Percentiles rank a stretch among this genome's conserved stretches.
phyloP scores from a whole-genome alignment of 2,329 filamentous ascomycete genomes.

The Biscogniauxia sp. region DNA sequence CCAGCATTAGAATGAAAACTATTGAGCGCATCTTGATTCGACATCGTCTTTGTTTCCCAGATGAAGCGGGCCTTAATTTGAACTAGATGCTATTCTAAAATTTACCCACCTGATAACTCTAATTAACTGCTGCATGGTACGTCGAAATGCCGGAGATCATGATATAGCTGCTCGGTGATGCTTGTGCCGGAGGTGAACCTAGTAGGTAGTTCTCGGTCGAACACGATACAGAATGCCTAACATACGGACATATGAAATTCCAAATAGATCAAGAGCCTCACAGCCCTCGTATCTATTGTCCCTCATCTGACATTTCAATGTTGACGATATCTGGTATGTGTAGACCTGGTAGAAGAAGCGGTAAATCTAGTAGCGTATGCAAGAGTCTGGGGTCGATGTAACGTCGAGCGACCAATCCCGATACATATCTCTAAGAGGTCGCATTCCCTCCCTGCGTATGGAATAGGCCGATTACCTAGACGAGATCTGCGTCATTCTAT shows the following conservation, averaged over 20 bases:
- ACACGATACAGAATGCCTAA: background rate
- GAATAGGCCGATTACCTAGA: background rate
- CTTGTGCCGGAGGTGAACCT: background rate
- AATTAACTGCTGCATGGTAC: too few species aligned
- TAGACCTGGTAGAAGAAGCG: background rate
- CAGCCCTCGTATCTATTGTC: background rate
- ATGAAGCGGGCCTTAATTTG: background rate
- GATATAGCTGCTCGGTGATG: background rate
- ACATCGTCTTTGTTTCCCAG: background rate
- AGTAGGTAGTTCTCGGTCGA: background rate
- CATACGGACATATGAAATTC: background rate
- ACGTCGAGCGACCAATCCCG: background rate
- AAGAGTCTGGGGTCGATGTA: background rate
- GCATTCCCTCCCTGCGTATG: background rate
- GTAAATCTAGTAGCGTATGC: background rate
- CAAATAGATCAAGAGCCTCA: background rate
- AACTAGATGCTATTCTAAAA: background rate
- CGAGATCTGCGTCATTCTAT: background rate
- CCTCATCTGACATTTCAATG: background rate
- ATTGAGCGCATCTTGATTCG: background rate
- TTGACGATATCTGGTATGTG: background rate
- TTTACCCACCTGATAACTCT: background rate
- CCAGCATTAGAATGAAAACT: background rate
- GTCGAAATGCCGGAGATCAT: background rate
- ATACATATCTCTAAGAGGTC: background rate